Evolutionary conservation across 78 protist species (phyloP), one percentile per base, ranked within the genome.

Genomic region (Dictyostelium brefeldianum): DNA sequence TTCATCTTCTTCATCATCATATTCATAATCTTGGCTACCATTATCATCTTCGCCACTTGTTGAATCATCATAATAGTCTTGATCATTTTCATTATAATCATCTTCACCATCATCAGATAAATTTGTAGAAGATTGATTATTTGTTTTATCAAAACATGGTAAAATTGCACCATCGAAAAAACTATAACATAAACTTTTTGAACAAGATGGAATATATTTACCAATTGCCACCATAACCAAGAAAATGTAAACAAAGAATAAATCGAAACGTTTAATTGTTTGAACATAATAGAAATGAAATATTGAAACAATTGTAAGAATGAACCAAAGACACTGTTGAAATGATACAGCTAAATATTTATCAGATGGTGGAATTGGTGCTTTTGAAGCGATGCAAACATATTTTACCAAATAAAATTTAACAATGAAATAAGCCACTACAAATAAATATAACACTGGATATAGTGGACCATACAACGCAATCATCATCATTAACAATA

Each of bases 121-220:
- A 46, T 41, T 9, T n/a, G 43, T 22, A 17, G 4, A 36, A 25
- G 50, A 27, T 18, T 77, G 36, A 53, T 51, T 54, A 29, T 41
- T 53, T 10, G 36, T 25, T 12, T 62, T 77, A 8, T 29, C 27
- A 12, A 77, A 51, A 31, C 83, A 77, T 50, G 83, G 93, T 9
- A 87, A 27, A n/a, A 77, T 67, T 1, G 93, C 93, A 64, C 93
- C 93, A 77, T 87, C 93, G 18, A 70, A 74, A n/a, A 87, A 47
- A 31, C 70, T 62, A 64, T 87, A 87, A 70, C 93, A 87, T n/a
- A 87, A 41, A 64, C 84, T 77, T 51, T 77, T 74, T 29, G 84
- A 59, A 25, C 80, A 77, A 9, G 84, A 64, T 29, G 93, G 93
- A 4, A 87, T 15, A 43, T 87, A 77, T 87, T 73, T 74, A 31